Percentiles rank a stretch among this genome's conserved stretches.
Evolutionary conservation across 805 yeast genomes (phyloP).

Genomic region (Ogataea pini): DNA sequence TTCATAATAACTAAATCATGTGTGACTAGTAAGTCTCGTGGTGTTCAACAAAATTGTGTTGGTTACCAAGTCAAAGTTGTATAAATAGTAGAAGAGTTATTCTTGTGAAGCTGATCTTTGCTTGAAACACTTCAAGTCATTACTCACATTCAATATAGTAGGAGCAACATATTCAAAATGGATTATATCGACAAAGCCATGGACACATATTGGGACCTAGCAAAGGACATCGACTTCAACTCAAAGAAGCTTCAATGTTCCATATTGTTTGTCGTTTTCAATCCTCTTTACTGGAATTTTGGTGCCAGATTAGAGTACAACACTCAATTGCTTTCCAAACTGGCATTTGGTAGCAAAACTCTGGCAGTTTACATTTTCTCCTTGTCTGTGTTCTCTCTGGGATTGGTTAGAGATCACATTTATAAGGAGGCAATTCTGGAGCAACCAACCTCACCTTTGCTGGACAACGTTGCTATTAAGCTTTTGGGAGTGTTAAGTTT

Average conservation of each 20-base stretch:
- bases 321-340: slow-evolving; percentile 71
- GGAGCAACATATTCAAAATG: slow-evolving; percentile 3
- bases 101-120: background rate
- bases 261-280: slow-evolving; percentile 73
- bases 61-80: background rate
- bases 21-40: background rate
- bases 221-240: slow-evolving; percentile 28
- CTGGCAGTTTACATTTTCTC: slow-evolving; percentile 88
- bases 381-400: slow-evolving; percentile 77
- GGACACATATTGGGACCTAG: slow-evolving; percentile 25
- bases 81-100: background rate
- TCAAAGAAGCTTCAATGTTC: slow-evolving; percentile 38
- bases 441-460: slow-evolving; percentile 67
- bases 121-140: too few species aligned
- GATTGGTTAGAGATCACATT: slow-evolving; percentile 76
- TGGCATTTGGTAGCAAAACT: slow-evolving; percentile 63
- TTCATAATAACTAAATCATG: background rate
- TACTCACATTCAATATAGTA: too few species aligned
- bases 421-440: slow-evolving; percentile 67
- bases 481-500: slow-evolving; percentile 55
- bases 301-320: slow-evolving; percentile 87
- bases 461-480: slow-evolving; percentile 40
- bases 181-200: slow-evolving; percentile 23
- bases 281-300: slow-evolving; percentile 94
- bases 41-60: slow-evolving; percentile 4